A percentile compares a stretch with the other conserved stretches of the same genome.
Conservation (phyloP, 2,329 filamentous ascomycete genomes). For the Diaporthe humulicola region DNA sequence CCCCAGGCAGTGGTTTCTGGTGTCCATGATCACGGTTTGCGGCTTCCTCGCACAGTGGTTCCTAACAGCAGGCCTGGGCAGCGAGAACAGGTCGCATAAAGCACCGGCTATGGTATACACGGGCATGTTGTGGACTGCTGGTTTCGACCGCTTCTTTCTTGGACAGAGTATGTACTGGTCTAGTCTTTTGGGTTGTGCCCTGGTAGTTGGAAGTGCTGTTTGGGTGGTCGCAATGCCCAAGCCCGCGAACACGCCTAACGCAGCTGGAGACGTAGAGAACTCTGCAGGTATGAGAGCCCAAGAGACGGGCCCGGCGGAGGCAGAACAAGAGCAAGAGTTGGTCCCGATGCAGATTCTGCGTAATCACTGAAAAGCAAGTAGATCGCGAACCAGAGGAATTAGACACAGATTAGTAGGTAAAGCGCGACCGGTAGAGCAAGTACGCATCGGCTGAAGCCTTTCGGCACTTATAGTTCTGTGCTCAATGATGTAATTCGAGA, state of each 20-base stretch:
- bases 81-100: slow-evolving; percentile 73
- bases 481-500: not conserved
- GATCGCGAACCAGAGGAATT: not conserved
- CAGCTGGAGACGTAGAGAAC: slow-evolving; percentile 51
- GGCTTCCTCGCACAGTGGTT: slow-evolving; percentile 77
- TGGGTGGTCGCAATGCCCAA: slow-evolving; percentile 63
- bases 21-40: slow-evolving; percentile 77
- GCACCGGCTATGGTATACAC: slow-evolving; percentile 71
- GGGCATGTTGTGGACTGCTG: slow-evolving; percentile 67
- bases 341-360: slow-evolving; percentile 32
- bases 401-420: not conserved
- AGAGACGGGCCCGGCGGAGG: slow-evolving; percentile 56
- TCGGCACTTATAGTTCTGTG: not conserved
- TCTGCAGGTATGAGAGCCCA: slow-evolving; percentile 45
- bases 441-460: not conserved
- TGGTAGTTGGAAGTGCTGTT: slow-evolving; percentile 67
- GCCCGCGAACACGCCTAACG: slow-evolving; percentile 46
- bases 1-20: slow-evolving; percentile 72
- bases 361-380: not conserved
- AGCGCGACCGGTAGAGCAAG: no score
- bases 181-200: slow-evolving; percentile 63
- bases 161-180: slow-evolving; percentile 62
- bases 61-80: slow-evolving; percentile 81
- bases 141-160: slow-evolving; percentile 62
- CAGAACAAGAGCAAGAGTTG: slow-evolving; percentile 46